A percentile compares a stretch with the other conserved stretches of the same genome.
Conservation (phyloP, 345 rosid species). For the Raphanus sativus region DNA sequence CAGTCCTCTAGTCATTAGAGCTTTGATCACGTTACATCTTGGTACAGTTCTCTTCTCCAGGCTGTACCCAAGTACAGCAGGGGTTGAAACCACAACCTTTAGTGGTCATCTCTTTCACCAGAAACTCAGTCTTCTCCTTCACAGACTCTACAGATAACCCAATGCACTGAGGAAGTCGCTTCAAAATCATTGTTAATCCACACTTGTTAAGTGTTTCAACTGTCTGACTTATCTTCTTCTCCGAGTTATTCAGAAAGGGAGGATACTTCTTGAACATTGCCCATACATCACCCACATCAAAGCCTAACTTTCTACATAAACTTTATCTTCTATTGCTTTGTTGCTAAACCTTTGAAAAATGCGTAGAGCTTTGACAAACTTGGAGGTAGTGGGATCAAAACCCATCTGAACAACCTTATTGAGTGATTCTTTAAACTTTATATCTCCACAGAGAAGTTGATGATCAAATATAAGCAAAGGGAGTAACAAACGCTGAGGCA, state of each 20-base stretch:
- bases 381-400: conserved; percentile 22
- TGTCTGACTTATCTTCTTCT: conserved; percentile 18
- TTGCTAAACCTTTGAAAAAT: neutral
- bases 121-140: conserved; percentile 1
- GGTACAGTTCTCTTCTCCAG: conserved; percentile 18
- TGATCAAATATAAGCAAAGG: neutral
- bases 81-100: neutral
- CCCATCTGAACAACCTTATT: conserved; percentile 14
- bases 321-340: conserved; percentile 19
- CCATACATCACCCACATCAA: conserved; percentile 16
- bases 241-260: neutral
- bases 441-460: neutral
- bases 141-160: neutral
- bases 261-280: conserved; percentile 38
- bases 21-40: conserved; percentile 9
- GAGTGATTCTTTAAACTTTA: conserved; percentile 11
- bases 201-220: conserved; percentile 6
- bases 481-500: conserved; percentile 11
- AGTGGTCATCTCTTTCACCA: conserved; percentile 12
- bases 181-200: conserved; percentile 17
- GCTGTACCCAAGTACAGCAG: neutral
- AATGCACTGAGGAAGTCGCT: neutral
- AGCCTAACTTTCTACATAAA: conserved; percentile 34
- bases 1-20: conserved; percentile 17
- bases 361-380: conserved; percentile 25